Evolutionary conservation across 2,329 filamentous ascomycete genomes (phyloP).

Genomic region (Colletotrichum melonis): DNA sequence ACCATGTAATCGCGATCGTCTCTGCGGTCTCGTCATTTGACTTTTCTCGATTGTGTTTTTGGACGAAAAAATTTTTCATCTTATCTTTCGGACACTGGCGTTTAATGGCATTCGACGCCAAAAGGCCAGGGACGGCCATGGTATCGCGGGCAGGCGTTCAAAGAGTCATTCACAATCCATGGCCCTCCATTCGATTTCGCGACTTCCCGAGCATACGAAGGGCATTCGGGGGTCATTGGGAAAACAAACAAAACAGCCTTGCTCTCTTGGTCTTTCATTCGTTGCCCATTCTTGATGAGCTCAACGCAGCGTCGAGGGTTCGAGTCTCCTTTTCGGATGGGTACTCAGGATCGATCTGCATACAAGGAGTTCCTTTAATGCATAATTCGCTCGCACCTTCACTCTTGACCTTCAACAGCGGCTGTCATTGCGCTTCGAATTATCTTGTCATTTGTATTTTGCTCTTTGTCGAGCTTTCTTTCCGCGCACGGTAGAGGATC

Average conservation of each 20-base stretch:
- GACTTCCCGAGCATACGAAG: conserved; percentile 28
- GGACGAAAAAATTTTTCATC: conserved; percentile 2
- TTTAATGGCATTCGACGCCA: conserved; percentile 21
- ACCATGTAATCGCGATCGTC: not conserved
- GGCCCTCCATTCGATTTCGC: conserved; percentile 20
- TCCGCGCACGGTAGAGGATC: conserved; percentile 9
- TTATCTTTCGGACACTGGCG: conserved; percentile 25
- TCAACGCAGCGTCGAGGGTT: conserved; percentile 28
- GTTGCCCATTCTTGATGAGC: conserved; percentile 27
- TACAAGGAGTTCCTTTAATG: conserved; percentile 37
- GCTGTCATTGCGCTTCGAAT: conserved; percentile 20
- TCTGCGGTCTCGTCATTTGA: conserved; percentile 23
- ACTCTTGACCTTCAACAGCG: conserved; percentile 31
- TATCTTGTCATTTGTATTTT: conserved; percentile 6
- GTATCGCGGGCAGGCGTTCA: conserved; percentile 28
- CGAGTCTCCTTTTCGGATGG: conserved; percentile 14
- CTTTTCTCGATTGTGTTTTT: conserved; percentile 34
- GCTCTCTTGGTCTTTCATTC: conserved; percentile 13
- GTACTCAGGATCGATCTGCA: conserved; percentile 36
- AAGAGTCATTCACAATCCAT: conserved; percentile 15
- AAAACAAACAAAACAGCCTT: conserved; percentile 16
- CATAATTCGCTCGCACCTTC: conserved; percentile 35
- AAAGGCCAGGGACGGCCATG: conserved; percentile 24
- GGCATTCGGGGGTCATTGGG: conserved; percentile 22
- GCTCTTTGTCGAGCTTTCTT: not conserved